Base-by-base conservation (phyloP, 1,139 yeast genomes). In the Pichia sp. region DNA sequence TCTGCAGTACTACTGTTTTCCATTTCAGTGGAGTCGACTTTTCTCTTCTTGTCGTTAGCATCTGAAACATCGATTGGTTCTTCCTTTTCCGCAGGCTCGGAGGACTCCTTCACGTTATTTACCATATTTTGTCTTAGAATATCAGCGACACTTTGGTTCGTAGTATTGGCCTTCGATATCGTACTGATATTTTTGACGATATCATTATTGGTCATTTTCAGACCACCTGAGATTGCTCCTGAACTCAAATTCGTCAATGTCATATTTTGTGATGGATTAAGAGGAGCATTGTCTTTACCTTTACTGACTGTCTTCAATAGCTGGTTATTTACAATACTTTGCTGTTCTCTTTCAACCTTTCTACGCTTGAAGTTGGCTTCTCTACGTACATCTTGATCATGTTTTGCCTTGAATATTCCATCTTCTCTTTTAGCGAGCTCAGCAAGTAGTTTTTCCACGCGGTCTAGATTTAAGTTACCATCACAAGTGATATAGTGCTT, bases 401-500 rank as follows among this genome's bases (percentile, higher is more conserved):
- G 84, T 61, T 88, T 78, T 54, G 78, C 78, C 56, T 81, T 76
- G 71, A 93, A 89, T 53, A 93, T 88, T n/a, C 79, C 85, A 55
- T 82, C 87, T 67, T 93, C 99, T 66, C 85, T 85, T 45, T 73
- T 67, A 6, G 93, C 89, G 55, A 95, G 75, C 34, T 78, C 81
- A 38, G 72, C 70, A 73, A 95, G 73, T 59, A 95, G 73, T 49
- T 77, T 75, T 63, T 91, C 96, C 3, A 90, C 97, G 55, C 91
- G 83, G 48, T 78, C 80, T 50, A 92, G 71, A 67, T 91, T 83
- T 50, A 95, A 78, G 17, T 75, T 75, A 40, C 99, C 99, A 69
- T 93, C 99, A 64, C 93, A 83, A 0, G 98, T 92, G 66, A 93
- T 79, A 67, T 85, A 93, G 17, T 89, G 88, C 52, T 81, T 83